Evolutionary conservation across 192 early-diverging fungal species (phyloP).

Genomic region (Coemansia sp.): DNA sequence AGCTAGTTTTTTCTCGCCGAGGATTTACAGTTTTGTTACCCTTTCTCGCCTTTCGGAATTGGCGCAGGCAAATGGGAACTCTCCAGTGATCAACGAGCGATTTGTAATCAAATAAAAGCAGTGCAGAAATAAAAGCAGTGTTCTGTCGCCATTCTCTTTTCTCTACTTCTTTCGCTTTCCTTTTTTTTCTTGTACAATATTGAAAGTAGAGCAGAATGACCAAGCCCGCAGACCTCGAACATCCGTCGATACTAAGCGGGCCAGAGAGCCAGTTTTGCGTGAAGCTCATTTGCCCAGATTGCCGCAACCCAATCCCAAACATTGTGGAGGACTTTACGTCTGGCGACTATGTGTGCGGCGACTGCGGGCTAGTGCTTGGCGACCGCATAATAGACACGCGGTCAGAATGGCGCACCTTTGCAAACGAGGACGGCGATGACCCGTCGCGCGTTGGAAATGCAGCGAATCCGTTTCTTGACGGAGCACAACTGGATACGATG

Average conservation of each 20-base stretch:
- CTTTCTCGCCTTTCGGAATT: too few species aligned
- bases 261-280: conserved; percentile 16
- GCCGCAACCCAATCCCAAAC: conserved; percentile 80
- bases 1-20: too few species aligned
- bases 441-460: conserved; percentile 50
- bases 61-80: too few species aligned
- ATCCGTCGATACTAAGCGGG: conserved; percentile 3
- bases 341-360: conserved; percentile 92
- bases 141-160: neutral
- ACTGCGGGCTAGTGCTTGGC: conserved; percentile 91
- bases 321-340: conserved; percentile 93
- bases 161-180: neutral
- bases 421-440: conserved; percentile 51
- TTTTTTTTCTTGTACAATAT: conserved; percentile 7
- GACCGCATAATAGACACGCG: conserved; percentile 97
- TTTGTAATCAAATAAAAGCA: neutral
- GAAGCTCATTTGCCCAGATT: conserved; percentile 65
- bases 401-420: conserved; percentile 85
- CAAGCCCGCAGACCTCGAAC: neutral
- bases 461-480: conserved; percentile 42
- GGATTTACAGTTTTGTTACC: too few species aligned
- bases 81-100: neutral
- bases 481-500: conserved; percentile 45
- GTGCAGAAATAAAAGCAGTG: neutral
- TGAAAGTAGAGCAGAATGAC: neutral